These are phyloP conservation scores for Phytopythium sindhum DNA, from an alignment of 352 stramenopile species.

Conservation along the genomic window DNA sequence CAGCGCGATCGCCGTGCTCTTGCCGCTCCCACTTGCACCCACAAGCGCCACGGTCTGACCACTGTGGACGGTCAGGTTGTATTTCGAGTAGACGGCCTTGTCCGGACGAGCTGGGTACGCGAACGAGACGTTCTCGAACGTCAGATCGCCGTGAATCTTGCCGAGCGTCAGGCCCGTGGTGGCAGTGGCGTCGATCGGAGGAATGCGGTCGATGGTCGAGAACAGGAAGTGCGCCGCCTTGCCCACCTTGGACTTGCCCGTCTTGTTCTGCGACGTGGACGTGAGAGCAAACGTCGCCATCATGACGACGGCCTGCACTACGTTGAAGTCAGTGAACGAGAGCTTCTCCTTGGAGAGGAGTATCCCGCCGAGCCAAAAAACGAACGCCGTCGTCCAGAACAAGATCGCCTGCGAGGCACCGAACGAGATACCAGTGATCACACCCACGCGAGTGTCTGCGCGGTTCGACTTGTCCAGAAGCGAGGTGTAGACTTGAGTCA, in stretches of 20 bases:
- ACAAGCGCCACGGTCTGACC: constrained; percentile 81
- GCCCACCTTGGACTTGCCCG: constrained; percentile 52
- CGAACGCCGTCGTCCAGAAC: constrained; percentile 44
- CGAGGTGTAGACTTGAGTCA: constrained; percentile 21
- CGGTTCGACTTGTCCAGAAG: constrained; percentile 30
- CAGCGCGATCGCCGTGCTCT: constrained; percentile 75
- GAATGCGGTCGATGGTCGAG: constrained; percentile 69
- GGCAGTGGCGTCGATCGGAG: constrained; percentile 33
- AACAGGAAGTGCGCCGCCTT: constrained; percentile 66
- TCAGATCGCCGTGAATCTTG: constrained; percentile 48
- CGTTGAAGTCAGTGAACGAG: constrained; percentile 46
- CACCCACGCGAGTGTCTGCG: constrained; percentile 21
- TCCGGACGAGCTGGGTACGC: constrained; percentile 85
- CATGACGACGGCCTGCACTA: constrained; percentile 50
- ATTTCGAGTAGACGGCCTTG: constrained; percentile 62
- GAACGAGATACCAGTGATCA: constrained; percentile 39
- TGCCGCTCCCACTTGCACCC: constrained; percentile 75
- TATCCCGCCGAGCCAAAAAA: constrained; percentile 62
- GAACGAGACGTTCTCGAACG: constrained; percentile 89
- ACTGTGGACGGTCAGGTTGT: constrained; percentile 57
- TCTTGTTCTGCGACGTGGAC: constrained; percentile 45
- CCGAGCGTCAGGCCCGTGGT: constrained; percentile 14
- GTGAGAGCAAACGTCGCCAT: constrained; percentile 43
- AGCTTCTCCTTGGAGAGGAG: constrained; percentile 38
- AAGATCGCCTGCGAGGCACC: constrained; percentile 42